Base-by-base conservation (phyloP, 2,329 filamentous ascomycete species). In the Metarhizium guizhouense region DNA sequence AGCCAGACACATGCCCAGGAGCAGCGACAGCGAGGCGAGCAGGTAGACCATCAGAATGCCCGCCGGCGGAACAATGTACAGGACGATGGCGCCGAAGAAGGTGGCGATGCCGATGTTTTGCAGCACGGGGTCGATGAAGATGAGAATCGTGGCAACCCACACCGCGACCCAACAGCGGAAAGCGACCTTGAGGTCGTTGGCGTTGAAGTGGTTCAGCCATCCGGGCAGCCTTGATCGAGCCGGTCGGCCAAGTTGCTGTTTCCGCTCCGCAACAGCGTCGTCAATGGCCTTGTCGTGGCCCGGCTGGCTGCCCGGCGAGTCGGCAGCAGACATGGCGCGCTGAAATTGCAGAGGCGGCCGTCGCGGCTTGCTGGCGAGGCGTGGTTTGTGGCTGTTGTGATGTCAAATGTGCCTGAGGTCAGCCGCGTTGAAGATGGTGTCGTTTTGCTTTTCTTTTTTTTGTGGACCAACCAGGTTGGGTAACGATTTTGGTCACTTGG, bases 131-230 rank as follows among this genome's bases (percentile, higher is more conserved):
- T 65, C 58, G 60, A 80, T 76, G 57, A 79, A 70, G n/a, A 78
- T 70, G 55, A 79, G 66, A 11, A 80, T 59, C 4, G 68, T 69
- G 4, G 71, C 68, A 3, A 74, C 68, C 76, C 77, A 80, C 20
- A 67, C 68, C 1, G 76, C 76, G 1, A 71, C 62, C 57, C 68
- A 73, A 61, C 76, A 79, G 57, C 76, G 74, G 42, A 77, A 68
- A 4, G 77, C 62, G 32, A 70, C 67, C 57, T 78, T 78, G 52
- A 79, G 62, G 52, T 79, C 76, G 49, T 69, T 68, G 2, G 57
- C 58, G 57, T 77, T 79, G 69, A 78, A 74, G 58, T 78, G 77
- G 32, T 76, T 64, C 6, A 73, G 63, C 70, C 68, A 73, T 32
- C 61, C 49, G 3, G 68, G 68, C n/a, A 68, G 51, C 16, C 40